Evolutionary conservation across 768 basidiomycete species (phyloP).

Genomic region (Coprinopsis strossmayeri): DNA sequence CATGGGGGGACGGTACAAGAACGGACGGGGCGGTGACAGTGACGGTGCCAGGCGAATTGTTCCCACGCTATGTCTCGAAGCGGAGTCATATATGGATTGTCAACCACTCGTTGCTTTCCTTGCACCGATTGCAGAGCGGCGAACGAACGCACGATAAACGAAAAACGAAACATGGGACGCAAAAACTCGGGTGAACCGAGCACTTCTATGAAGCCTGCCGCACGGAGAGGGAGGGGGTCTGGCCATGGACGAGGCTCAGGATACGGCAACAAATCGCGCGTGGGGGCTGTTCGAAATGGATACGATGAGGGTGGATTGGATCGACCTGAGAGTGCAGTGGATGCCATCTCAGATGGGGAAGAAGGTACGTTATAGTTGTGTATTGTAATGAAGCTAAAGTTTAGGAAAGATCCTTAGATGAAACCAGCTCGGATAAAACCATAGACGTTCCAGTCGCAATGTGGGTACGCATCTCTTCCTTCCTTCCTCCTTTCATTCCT

Average conservation of each 20-base stretch:
- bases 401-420: conserved; percentile 1
- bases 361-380: conserved; percentile 17
- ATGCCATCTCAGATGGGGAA: conserved; percentile 33
- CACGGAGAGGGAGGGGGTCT: not conserved
- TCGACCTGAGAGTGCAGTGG: conserved; percentile 54
- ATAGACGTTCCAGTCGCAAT: conserved; percentile 83
- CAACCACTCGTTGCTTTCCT: not conserved
- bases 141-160: no score
- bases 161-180: conserved; percentile 11
- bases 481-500: not conserved
- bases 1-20: conserved; percentile 35
- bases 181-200: conserved; percentile 13
- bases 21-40: conserved; percentile 7
- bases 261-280: not conserved
- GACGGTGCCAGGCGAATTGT: not conserved
- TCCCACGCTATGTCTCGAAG: conserved; percentile 1
- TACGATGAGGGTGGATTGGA: conserved; percentile 20
- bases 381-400: conserved; percentile 9
- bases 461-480: conserved; percentile 67
- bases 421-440: conserved; percentile 18
- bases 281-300: not conserved
- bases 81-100: no score
- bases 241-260: not conserved
- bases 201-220: not conserved
- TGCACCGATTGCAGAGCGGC: no score